phyloP scores from a whole-genome alignment of 2,329 filamentous ascomycete genomes.

The Chrysoporthe austroafricana region DNA sequence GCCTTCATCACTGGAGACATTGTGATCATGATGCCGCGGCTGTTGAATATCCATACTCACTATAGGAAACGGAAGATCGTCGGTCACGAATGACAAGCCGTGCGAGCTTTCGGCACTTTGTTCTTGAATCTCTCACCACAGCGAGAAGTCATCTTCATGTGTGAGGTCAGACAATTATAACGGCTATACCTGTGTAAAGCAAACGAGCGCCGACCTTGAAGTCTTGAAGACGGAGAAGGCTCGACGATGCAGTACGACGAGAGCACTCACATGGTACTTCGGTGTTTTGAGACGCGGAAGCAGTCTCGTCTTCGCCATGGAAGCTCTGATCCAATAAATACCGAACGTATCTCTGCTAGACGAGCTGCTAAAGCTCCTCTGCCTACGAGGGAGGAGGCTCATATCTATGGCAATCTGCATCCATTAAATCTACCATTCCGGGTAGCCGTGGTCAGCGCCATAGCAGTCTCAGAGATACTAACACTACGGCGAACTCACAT shows the following conservation, averaged over 20 bases:
- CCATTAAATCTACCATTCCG: background rate
- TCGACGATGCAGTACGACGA: background rate
- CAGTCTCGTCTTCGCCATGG: background rate
- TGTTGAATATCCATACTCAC: background rate
- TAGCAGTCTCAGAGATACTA: background rate
- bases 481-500: background rate
- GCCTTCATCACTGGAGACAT: background rate
- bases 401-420: background rate
- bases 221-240: background rate
- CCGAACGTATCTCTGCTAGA: background rate
- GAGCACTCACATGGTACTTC: background rate
- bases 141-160: background rate
- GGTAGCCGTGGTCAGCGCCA: background rate
- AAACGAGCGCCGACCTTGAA: background rate
- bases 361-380: background rate
- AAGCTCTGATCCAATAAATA: slow-evolving; percentile 1
- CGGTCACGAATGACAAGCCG: background rate
- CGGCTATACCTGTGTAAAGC: background rate
- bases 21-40: background rate
- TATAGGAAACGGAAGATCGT: background rate
- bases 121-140: background rate
- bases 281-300: background rate
- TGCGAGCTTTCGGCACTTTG: background rate
- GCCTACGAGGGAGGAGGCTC: background rate
- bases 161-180: background rate